Percentiles rank a stretch among this genome's conserved stretches.
Evolutionary conservation across 179 eudicot genomes (phyloP).

Genomic region (Patellifolia procumbens): DNA sequence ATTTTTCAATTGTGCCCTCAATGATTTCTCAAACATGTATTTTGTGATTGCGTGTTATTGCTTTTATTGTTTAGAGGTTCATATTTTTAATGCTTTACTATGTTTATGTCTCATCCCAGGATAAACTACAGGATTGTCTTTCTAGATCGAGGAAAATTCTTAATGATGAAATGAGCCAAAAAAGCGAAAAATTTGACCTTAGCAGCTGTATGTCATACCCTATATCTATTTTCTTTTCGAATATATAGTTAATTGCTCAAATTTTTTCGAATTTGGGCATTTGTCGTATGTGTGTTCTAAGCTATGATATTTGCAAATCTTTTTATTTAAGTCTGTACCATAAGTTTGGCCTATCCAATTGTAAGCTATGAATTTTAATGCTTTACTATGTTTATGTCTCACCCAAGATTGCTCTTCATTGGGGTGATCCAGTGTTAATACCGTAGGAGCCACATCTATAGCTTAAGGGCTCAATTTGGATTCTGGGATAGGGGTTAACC

Average conservation of each 20-base stretch:
- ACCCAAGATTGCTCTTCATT: too few relatives aligned
- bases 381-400: too few relatives aligned
- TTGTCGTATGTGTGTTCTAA: background rate
- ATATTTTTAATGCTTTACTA: conserved; percentile 3
- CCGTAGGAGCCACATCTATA: too few relatives aligned
- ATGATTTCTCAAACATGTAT: background rate
- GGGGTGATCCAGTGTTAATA: too few relatives aligned
- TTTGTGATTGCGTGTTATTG: background rate
- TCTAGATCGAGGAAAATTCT: conserved; percentile 51
- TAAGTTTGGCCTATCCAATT: too few relatives aligned
- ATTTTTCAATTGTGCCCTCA: background rate
- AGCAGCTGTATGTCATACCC: conserved; percentile 47
- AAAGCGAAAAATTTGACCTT: conserved; percentile 54
- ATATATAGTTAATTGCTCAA: background rate
- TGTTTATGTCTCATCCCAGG: conserved; percentile 52
- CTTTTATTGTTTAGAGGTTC: background rate
- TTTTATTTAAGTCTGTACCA: too few relatives aligned
- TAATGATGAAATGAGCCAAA: conserved; percentile 51
- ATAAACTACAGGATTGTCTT: conserved; percentile 89
- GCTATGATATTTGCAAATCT: background rate
- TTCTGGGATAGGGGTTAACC: too few relatives aligned
- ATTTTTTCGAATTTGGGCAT: background rate
- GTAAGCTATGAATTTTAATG: too few relatives aligned
- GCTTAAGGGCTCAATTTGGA: too few relatives aligned
- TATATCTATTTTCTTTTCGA: conserved; percentile 19